Evolutionary conservation across 78 protist genomes (phyloP), one percentile per base, ranked within the genome.

Genomic region (Acrasis kona): DNA sequence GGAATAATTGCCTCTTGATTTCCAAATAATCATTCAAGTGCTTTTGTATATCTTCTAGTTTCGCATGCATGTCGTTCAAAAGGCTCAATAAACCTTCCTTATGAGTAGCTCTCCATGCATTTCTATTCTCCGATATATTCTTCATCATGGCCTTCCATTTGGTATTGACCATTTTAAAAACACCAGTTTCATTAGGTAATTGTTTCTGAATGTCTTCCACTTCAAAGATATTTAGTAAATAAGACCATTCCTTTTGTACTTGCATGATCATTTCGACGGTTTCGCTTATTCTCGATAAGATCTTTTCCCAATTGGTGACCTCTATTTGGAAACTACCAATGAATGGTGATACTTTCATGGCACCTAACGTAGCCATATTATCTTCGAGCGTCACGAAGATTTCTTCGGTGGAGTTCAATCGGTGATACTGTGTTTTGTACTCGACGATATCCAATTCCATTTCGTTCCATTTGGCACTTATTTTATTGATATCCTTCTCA

Each of bases 121-220:
- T 76, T 28, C 29, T n/a, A 40, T 80, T 73, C 35, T 70, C 0
- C 39, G 30, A 31, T 6, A 79, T 1, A 35, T 72, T 70, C 12
- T 2, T 28, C 81, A 80, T 76, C 65, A 86, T 30, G 37, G 12
- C 0, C 6, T 8, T 35, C 90, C 90, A 91, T n/a, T 34, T 36
- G 38, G 12, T 19, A 82, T 85, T 75, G 72, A 91, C 74, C 10
- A 1, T 3, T 27, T 39, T 78, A 69, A 92, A 92, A 73, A 72
- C 3, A 9, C 34, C 7, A 7, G 88, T 64, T 38, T 83, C 93
- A 32, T 64, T 8, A n/a, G 92, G 91, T 70, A 93, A 79, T 83
- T 93, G 93, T 38, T 41, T 3, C 12, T 87, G 79, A 72, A 93
- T 93, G 65, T 88, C 94, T 58, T 89, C 94, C 5, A 86, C 89